Base-by-base conservation (phyloP, 176 grass and related monocot genomes). In the Rhynchospora breviuscula region DNA sequence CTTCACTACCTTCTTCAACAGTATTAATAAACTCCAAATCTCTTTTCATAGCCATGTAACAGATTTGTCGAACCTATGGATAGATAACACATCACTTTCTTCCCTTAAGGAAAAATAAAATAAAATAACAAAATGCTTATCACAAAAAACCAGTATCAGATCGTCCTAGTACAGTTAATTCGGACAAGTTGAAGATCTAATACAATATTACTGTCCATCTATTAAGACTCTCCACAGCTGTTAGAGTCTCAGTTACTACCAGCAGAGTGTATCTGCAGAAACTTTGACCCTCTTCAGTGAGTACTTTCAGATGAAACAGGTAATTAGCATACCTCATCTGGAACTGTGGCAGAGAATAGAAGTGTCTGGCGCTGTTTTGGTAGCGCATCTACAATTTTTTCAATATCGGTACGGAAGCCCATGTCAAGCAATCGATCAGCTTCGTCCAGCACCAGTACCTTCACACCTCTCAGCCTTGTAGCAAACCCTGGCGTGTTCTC, bases 391-490 rank as follows among this genome's bases (percentile, higher is more conserved):
- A 95, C 89, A 78, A 98, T 98, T 90, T 85, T 98, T 82, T 95
- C 96, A 7, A 98, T 95, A 90, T 98, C 96, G 59, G 62, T 87
- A 61, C 93, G 85, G 79, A 98, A 98, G 76, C 96, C 96, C 96
- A 98, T 98, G 94, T 98, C 96, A 79, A 98, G 85, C 29, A 98
- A 86, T 58, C 93, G 95, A 83, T 98, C 96, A 63, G 96, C 96
- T 93, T 98, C 96, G 57, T 98, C 96, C 15, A 98, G 92, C 86
- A 98, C 90, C 88, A 98, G 86, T 17, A 94, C 84, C 85, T 93
- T 98, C 19, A 98, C 89, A 60, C 93, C 96, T 85, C 87, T 90
- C 70, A 98, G 86, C 81, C 92, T 88, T 79, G 89, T 91, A 59
- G 88, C 89, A 87, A 98, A 98, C 62, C 92, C 96, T 77, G 96